phyloP scores from a whole-genome alignment of 2,329 filamentous ascomycete genomes.

The Xylariomycetidae sp. region DNA sequence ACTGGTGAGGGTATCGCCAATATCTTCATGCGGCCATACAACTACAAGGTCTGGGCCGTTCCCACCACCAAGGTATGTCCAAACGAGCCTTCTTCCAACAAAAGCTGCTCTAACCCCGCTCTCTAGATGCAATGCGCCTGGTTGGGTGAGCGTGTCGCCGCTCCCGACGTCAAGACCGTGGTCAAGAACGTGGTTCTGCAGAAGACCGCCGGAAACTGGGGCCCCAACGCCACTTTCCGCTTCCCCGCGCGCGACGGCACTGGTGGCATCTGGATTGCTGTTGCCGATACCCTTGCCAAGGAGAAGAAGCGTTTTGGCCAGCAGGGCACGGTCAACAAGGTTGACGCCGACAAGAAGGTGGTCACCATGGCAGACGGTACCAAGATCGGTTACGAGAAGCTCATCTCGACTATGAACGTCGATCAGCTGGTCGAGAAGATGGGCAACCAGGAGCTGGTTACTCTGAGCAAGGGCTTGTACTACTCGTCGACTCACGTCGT shows the following conservation, averaged over 20 bases:
- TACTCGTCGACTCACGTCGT: constrained; percentile 98
- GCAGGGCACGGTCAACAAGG: constrained; percentile 74
- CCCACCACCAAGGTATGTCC: constrained; percentile 82
- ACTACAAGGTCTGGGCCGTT: constrained; percentile 99
- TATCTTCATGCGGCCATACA: constrained; percentile 98
- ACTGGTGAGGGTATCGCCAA: constrained; percentile 86
- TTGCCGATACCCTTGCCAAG: constrained; percentile 85
- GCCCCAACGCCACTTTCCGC: constrained; percentile 95
- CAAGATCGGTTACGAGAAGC: constrained; percentile 83
- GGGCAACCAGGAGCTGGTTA: constrained; percentile 77
- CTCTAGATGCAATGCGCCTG: constrained; percentile 98
- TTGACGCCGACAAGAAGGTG: constrained; percentile 78
- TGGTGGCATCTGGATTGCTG: constrained; percentile 97
- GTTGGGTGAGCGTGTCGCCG: constrained; percentile 97
- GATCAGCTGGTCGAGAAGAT: constrained; percentile 84
- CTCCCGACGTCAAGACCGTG: constrained; percentile 89
- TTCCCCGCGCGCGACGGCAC: constrained; percentile 95
- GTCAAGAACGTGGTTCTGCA: constrained; percentile 92
- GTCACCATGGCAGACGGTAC: constrained; percentile 80
- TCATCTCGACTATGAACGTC: constrained; percentile 94
- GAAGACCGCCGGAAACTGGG: constrained; percentile 96
- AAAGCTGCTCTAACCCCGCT: no score
- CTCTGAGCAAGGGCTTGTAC: constrained; percentile 83
- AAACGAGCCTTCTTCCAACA: background rate
- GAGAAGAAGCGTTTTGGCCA: constrained; percentile 89